phyloP scores from a whole-genome alignment of 192 early-diverging fungal species.

The Pilaira anomala region DNA sequence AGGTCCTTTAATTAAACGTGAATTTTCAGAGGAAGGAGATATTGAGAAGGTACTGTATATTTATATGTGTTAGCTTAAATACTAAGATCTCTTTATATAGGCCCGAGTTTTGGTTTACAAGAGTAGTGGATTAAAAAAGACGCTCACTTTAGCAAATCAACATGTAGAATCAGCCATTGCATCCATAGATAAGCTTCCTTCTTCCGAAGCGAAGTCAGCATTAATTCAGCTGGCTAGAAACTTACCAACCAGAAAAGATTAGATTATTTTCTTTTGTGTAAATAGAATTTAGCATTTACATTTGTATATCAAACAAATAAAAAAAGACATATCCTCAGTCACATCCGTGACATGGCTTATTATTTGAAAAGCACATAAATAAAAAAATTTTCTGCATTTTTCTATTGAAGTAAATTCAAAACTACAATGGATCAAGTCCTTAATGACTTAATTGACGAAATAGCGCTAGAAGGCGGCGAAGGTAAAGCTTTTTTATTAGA shows the following conservation, averaged over 20 bases:
- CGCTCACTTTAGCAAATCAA: constrained; percentile 66
- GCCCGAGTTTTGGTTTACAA: constrained; percentile 78
- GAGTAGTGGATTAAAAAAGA: constrained; percentile 74
- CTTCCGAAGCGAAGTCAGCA: constrained; percentile 72
- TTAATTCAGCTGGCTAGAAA: constrained; percentile 76
- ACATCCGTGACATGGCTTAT: too few relatives aligned
- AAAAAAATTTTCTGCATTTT: too few relatives aligned
- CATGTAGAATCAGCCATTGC: constrained; percentile 76
- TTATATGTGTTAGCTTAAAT: not conserved
- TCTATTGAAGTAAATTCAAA: too few relatives aligned
- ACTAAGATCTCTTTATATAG: constrained; percentile 34
- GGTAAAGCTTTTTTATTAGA: too few relatives aligned
- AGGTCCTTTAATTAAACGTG: constrained; percentile 78
- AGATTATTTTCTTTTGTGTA: not conserved
- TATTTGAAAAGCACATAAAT: too few relatives aligned
- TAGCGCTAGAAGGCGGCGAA: too few relatives aligned
- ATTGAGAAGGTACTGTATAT: constrained; percentile 53
- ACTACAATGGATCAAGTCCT: too few relatives aligned
- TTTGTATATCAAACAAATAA: too few relatives aligned
- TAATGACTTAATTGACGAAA: too few relatives aligned
- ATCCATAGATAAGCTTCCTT: constrained; percentile 65
- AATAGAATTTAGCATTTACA: too few relatives aligned
- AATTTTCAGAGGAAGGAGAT: constrained; percentile 77
- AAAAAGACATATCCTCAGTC: too few relatives aligned
- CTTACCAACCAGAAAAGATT: constrained; percentile 53